phyloP scores from a whole-genome alignment of 108 stramenopile genomes.

The Skeletonema tropicum region DNA sequence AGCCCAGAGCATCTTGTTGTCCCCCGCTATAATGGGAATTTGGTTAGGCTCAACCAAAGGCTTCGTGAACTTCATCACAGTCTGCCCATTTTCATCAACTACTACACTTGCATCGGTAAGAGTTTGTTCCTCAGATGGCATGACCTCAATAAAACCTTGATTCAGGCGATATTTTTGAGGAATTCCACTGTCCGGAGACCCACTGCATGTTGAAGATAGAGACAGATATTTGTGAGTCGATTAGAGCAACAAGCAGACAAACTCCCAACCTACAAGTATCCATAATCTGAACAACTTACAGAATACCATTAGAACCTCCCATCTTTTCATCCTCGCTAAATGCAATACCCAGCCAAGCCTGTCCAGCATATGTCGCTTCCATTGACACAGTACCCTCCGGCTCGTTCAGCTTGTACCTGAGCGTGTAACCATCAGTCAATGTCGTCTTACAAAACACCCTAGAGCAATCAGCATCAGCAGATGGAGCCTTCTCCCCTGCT shows the following conservation, averaged over 20 bases:
- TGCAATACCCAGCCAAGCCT: conserved; percentile 31
- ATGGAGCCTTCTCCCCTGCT: not conserved
- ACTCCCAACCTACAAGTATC: not conserved
- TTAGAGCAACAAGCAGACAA: not conserved
- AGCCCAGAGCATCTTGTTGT: not conserved
- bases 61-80: conserved; percentile 7
- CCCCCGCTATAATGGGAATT: not conserved
- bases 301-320: not conserved
- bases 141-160: not conserved
- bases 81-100: not conserved
- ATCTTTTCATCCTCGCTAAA: conserved; percentile 19
- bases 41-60: not conserved
- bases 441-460: not conserved
- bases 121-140: not conserved
- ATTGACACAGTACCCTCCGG: conserved; percentile 5
- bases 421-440: not conserved
- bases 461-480: not conserved
- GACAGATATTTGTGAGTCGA: not conserved
- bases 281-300: not conserved
- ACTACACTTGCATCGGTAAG: not conserved
- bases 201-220: not conserved
- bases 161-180: conserved; percentile 5
- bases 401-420: not conserved
- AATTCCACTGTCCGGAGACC: not conserved
- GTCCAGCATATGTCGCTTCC: conserved; percentile 22